Percentiles rank a stretch among this genome's conserved stretches.
Conservation (phyloP, 306 rosid species). For the Cercis canadensis region DNA sequence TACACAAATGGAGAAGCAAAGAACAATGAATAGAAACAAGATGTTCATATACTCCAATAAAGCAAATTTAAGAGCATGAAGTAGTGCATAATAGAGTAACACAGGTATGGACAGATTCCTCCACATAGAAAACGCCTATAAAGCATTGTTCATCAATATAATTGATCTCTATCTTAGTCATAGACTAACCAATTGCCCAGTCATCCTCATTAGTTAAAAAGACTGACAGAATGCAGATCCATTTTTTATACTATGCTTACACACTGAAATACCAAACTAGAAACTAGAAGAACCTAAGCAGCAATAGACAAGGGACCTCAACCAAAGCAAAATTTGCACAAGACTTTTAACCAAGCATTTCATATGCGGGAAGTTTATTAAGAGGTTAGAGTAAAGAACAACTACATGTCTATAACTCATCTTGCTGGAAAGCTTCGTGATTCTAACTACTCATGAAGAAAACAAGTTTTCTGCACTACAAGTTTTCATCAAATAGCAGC, state of each 20-base stretch:
- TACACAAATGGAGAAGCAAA: neutral
- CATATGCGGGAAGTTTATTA: no score
- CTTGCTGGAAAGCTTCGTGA: neutral
- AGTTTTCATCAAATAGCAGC: neutral
- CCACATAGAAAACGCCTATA: neutral
- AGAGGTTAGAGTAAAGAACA: no score
- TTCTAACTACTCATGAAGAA: no score
- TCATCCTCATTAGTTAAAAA: neutral
- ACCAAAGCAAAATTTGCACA: neutral
- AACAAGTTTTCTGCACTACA: neutral
- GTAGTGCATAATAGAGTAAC: neutral
- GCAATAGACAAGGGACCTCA: neutral
- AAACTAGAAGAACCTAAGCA: neutral
- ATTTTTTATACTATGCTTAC: neutral
- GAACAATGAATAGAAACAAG: slow-evolving; percentile 13
- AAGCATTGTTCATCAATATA: neutral
- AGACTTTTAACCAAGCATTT: neutral
- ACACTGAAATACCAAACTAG: neutral
- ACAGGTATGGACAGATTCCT: neutral
- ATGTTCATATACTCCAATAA: neutral
- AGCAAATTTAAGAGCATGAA: slow-evolving; percentile 16
- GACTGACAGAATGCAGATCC: neutral
- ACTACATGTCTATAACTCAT: neutral
- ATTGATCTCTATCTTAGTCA: neutral
- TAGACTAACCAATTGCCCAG: neutral